Conservation (phyloP, 1,284 basidiomycete species). For the Heterobasidion parviporum region DNA sequence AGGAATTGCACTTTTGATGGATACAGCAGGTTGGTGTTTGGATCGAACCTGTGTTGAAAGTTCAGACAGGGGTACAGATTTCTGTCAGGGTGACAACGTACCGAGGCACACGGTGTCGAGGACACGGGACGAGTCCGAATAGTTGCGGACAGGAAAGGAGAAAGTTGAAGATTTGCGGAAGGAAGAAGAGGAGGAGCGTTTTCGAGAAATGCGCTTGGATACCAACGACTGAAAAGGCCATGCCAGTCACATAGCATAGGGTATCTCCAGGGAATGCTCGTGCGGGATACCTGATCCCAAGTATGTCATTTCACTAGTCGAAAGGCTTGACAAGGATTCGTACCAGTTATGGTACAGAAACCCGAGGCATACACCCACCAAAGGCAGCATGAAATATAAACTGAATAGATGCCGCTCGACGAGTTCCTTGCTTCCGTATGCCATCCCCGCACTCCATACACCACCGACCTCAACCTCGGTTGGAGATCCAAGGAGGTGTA, state of each 20-base stretch:
- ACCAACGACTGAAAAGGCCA: conserved; percentile 94
- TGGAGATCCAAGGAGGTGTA: conserved; percentile 59
- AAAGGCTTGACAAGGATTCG: conserved; percentile 18
- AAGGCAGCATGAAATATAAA: conserved; percentile 92
- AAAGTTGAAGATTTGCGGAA: conserved; percentile 98
- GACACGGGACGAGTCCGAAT: conserved; percentile 90
- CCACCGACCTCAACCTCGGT: conserved; percentile 66
- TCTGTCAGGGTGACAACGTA: conserved; percentile 25
- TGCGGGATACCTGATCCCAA: conserved; percentile 80
- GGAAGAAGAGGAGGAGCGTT: conserved; percentile 92
- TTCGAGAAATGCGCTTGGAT: conserved; percentile 98
- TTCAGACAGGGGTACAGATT: conserved; percentile 3
- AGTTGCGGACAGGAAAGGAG: conserved; percentile 91
- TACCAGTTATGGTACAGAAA: conserved; percentile 94
- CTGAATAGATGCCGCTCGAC: conserved; percentile 92
- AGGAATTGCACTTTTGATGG: conserved; percentile 66
- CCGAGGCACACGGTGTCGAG: conserved; percentile 89
- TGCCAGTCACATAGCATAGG: conserved; percentile 94
- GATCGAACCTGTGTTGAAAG: conserved; percentile 51
- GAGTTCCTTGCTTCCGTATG: conserved; percentile 79
- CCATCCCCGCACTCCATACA: conserved; percentile 74
- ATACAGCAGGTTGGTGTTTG: conserved; percentile 61
- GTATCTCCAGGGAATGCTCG: conserved; percentile 95
- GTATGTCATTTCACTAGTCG: neutral
- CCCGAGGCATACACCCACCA: conserved; percentile 84